Percentiles rank a stretch among this genome's conserved stretches.
phyloP scores from a whole-genome alignment of 116 monocot species.

The Papilionanthe hybrid region DNA sequence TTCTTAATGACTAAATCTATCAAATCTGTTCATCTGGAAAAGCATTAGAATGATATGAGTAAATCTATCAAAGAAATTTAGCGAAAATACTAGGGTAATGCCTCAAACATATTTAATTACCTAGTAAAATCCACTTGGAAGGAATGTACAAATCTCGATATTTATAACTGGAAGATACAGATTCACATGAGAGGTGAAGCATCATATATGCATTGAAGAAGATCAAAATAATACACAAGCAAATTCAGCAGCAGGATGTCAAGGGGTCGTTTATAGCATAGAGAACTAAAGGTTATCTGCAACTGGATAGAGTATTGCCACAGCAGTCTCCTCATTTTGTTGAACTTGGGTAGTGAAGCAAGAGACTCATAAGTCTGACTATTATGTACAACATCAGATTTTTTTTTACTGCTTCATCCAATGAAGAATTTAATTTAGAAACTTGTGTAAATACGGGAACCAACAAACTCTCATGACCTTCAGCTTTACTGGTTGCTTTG shows the following conservation, averaged over 20 bases:
- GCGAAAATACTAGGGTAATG: too few relatives aligned
- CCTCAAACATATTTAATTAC: too few relatives aligned
- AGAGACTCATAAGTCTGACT: background rate
- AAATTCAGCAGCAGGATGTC: background rate
- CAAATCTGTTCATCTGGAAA: too few relatives aligned
- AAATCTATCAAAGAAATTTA: too few relatives aligned
- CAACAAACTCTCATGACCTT: background rate
- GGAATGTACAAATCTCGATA: background rate
- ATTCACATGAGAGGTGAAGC: background rate
- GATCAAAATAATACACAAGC: background rate
- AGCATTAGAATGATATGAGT: too few relatives aligned
- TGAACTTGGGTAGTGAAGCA: background rate
- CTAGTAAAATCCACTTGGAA: background rate
- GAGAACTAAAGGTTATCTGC: background rate
- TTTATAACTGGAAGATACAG: background rate
- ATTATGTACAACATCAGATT: background rate
- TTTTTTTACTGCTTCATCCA: conserved; percentile 5
- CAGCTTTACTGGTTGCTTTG: background rate
- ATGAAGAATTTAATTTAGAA: conserved; percentile 21
- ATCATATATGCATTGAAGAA: background rate
- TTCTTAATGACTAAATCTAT: too few relatives aligned
- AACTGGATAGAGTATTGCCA: background rate
- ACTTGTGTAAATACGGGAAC: background rate
- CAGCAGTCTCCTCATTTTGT: background rate
- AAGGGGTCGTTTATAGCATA: conserved; percentile 5